These are phyloP conservation scores for Closterium sp. DNA, from an alignment of 139 green algal species.

Conservation along the genomic window DNA sequence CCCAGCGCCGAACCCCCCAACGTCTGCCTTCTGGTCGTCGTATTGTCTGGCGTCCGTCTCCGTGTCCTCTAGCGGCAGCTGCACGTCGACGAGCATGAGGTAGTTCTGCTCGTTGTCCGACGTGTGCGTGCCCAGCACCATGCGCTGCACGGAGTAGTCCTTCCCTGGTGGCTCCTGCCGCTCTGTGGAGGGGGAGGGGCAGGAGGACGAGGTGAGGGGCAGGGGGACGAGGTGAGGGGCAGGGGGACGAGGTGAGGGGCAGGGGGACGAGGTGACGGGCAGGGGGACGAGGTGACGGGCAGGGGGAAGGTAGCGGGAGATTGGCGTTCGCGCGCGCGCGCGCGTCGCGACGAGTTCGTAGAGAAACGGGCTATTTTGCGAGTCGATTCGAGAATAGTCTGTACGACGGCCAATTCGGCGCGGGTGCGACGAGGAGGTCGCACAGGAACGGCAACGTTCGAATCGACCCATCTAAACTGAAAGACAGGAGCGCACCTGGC, in stretches of 20 bases:
- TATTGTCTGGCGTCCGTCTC: slow-evolving; percentile 74
- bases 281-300: not conserved
- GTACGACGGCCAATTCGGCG: too few species aligned
- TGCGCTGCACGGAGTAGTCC: slow-evolving; percentile 86
- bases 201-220: slow-evolving; percentile 88
- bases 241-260: slow-evolving; percentile 43
- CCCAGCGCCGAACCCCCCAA: slow-evolving; percentile 26
- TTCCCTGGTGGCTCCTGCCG: slow-evolving; percentile 58
- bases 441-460: too few species aligned
- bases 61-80: slow-evolving; percentile 86
- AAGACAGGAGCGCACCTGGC: slow-evolving; percentile 59
- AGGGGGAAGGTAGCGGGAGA: not conserved
- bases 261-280: not conserved
- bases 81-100: slow-evolving; percentile 87
- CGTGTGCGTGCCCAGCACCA: slow-evolving; percentile 98
- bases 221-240: slow-evolving; percentile 76
- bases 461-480: too few species aligned
- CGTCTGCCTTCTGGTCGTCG: slow-evolving; percentile 84
- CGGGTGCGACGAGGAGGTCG: too few species aligned
- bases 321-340: too few species aligned
- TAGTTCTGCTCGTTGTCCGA: slow-evolving; percentile 98
- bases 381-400: too few species aligned
- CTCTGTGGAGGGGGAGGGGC: slow-evolving; percentile 21
- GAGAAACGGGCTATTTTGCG: too few species aligned
- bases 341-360: too few species aligned